Base-by-base conservation (phyloP, 2,329 filamentous ascomycete genomes). In the Aureobasidium sp. region DNA sequence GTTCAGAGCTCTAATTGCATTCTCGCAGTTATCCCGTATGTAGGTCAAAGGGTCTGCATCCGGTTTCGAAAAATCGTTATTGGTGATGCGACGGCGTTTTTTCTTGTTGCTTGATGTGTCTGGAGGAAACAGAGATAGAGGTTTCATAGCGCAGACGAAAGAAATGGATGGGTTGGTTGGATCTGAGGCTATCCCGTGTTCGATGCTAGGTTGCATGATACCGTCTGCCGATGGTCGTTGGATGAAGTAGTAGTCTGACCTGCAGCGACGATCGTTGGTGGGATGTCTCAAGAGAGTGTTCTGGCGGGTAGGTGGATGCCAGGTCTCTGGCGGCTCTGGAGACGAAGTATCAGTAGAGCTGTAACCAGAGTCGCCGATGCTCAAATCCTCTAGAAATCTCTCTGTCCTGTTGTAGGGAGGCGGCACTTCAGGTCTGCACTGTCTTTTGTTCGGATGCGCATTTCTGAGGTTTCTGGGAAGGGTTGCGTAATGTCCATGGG, bases 51-150 rank as follows among this genome's bases (percentile, higher is more conserved):
- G 57, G 34, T 60, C 57, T 1, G 46, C 46, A 26, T 50, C 44
- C 10, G 29, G 15, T 20, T 36, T 36, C 1, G 42, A 47, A 9
- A 59, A 46, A 9, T 60, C 57, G n/a, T 60, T 60, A 36, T 60
- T 60, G 15, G 57, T 51, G 23, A 60, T 48, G 36, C 57, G 57
- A 17, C 57, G 57, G 36, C 57, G 57, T 26, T 50, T 59, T 39
- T 41, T 41, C 34, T 27, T 58, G 20, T 47, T 42, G n/a, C 10
- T 34, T 26, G 39, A n/a, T 29, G 26, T n/a, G 46, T 10, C 9
- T 10, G 42, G 13, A 10, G 36, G 53, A 3, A 32, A 26, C 8
- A 51, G 36, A 13, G 57, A 41, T 13, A 41, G 34, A 13, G 46
- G 44, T 23, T 50, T 36, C 44, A 51, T 50, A 6, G 8, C 17